Conservation (phyloP, 352 stramenopile genomes). For the Phytophthora fragariaefolia region DNA sequence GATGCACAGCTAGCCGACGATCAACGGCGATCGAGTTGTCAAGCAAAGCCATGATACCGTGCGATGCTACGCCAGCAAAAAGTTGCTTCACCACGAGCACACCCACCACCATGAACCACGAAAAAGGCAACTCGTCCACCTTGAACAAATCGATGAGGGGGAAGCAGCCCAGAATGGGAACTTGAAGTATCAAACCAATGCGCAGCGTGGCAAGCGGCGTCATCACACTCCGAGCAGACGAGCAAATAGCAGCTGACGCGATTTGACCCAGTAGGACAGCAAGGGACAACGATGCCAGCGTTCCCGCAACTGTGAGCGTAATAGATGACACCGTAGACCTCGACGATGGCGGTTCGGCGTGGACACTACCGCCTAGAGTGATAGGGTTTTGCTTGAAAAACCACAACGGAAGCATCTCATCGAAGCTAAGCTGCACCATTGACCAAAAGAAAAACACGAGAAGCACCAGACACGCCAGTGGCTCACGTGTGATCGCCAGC, state of each 20-base stretch:
- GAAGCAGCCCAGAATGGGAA: conserved; percentile 72
- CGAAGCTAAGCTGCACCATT: conserved; percentile 77
- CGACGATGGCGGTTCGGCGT: conserved; percentile 44
- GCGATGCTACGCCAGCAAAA: conserved; percentile 61
- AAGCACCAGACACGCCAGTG: conserved; percentile 71
- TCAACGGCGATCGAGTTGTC: conserved; percentile 86
- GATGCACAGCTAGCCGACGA: conserved; percentile 71
- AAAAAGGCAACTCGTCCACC: conserved; percentile 65
- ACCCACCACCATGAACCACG: conserved; percentile 62
- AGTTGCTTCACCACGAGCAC: conserved; percentile 74
- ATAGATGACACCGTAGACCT: conserved; percentile 55
- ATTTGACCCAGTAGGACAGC: conserved; percentile 63
- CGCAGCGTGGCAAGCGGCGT: conserved; percentile 79
- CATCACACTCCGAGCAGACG: conserved; percentile 61
- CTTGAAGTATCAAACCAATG: conserved; percentile 78
- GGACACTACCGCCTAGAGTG: conserved; percentile 44
- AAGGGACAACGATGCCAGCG: conserved; percentile 57
- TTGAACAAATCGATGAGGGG: conserved; percentile 79
- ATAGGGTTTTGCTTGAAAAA: conserved; percentile 76
- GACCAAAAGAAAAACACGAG: conserved; percentile 77
- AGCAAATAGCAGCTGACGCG: conserved; percentile 57
- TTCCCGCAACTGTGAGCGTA: conserved; percentile 64
- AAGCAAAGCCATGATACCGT: conserved; percentile 70
- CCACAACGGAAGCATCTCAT: conserved; percentile 83
- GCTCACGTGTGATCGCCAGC: conserved; percentile 70